Evolutionary conservation across 768 basidiomycete genomes (phyloP).

Genomic region (Psilocybe subaeruginosa): DNA sequence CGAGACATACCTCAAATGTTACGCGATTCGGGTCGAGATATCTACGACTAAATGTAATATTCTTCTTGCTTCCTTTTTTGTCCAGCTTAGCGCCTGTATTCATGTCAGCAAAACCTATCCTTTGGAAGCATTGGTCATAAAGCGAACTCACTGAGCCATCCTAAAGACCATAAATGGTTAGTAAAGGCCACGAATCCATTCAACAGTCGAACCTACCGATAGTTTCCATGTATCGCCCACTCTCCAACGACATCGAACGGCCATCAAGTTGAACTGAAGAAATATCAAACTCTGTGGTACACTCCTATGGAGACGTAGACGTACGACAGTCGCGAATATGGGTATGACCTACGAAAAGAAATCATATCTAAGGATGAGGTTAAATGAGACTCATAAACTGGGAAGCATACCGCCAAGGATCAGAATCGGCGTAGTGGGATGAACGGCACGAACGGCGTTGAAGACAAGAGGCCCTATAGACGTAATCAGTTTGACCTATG

Average conservation of each 20-base stretch:
- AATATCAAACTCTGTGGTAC: neutral
- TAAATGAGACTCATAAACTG: neutral
- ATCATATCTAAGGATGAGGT: neutral
- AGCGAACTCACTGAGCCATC: slow-evolving; percentile 63
- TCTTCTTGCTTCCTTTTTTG: slow-evolving; percentile 38
- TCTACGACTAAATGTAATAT: slow-evolving; percentile 66
- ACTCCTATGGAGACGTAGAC: slow-evolving; percentile 22
- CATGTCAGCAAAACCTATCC: neutral
- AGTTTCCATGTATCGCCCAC: slow-evolving; percentile 93
- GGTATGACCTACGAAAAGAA: slow-evolving; percentile 51
- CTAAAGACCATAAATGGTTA: slow-evolving; percentile 25
- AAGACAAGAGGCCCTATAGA: slow-evolving; percentile 71
- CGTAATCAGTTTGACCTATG: neutral
- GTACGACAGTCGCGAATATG: slow-evolving; percentile 81
- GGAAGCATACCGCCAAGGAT: slow-evolving; percentile 69
- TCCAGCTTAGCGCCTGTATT: slow-evolving; percentile 51
- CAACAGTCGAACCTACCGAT: slow-evolving; percentile 55
- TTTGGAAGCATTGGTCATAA: too few relatives aligned
- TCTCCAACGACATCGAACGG: slow-evolving; percentile 78
- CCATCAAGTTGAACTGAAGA: slow-evolving; percentile 63
- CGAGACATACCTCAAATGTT: slow-evolving; percentile 60
- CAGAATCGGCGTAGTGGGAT: slow-evolving; percentile 74
- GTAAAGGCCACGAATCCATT: neutral
- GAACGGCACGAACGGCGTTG: slow-evolving; percentile 71
- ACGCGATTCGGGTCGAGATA: slow-evolving; percentile 83